These are phyloP conservation scores for Aspergillus campestris DNA, from an alignment of 495 filamentous ascomycete genomes.

Conservation along the genomic window DNA sequence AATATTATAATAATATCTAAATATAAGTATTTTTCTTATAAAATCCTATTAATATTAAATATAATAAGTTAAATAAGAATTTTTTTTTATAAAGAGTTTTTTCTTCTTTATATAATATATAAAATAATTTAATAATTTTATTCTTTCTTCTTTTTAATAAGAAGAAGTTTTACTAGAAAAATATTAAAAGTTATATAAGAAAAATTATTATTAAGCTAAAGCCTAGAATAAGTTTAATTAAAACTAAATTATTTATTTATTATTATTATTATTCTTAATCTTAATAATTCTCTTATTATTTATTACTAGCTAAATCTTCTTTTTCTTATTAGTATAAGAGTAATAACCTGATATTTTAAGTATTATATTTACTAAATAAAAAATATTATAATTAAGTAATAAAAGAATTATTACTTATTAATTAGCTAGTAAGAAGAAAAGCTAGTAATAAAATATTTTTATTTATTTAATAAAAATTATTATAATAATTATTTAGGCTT, in stretches of 20 bases:
- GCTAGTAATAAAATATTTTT: background rate
- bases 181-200: background rate
- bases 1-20: background rate
- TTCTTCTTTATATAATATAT: background rate
- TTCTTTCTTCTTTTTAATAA: background rate
- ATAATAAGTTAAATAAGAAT: background rate
- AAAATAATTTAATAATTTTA: background rate
- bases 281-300: background rate
- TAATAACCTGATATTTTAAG: background rate
- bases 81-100: background rate
- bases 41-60: background rate
- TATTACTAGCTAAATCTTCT: background rate
- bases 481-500: background rate
- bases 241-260: constrained; percentile 1
- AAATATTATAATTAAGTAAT: background rate
- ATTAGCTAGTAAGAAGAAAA: too few species aligned
- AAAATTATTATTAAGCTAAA: background rate
- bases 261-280: background rate
- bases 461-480: background rate
- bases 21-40: background rate
- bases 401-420: constrained; percentile 3
- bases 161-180: background rate
- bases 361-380: background rate
- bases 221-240: background rate
- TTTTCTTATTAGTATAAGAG: background rate